phyloP scores from a whole-genome alignment of 176 grass and related monocot species.

The Bromus sterilis region DNA sequence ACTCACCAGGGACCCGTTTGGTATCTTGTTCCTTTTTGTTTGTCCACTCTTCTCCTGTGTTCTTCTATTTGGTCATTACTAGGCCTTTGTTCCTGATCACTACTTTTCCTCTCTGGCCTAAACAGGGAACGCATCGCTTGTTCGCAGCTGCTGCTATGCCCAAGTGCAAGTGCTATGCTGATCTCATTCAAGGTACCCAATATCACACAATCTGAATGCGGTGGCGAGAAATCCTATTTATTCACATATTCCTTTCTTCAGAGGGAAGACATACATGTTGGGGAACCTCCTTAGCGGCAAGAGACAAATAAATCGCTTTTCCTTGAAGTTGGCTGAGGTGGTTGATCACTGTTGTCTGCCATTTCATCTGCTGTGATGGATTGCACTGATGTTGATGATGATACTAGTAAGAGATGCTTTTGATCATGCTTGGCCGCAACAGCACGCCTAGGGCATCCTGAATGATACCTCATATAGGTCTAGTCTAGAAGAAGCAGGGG shows the following conservation, averaged over 20 bases:
- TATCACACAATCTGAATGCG: slow-evolving; percentile 17
- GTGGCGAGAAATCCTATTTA: background rate
- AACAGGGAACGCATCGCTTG: slow-evolving; percentile 34
- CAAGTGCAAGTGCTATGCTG: slow-evolving; percentile 4
- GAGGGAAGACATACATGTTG: background rate
- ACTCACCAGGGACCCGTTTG: slow-evolving; percentile 26
- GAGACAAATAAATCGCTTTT: background rate
- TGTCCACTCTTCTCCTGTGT: slow-evolving; percentile 22
- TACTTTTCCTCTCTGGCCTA: slow-evolving; percentile 38
- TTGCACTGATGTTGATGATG: too few species aligned
- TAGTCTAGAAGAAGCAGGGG: slow-evolving; percentile 19
- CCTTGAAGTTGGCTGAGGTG: background rate
- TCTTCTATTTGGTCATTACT: slow-evolving; percentile 27
- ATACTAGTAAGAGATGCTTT: too few species aligned
- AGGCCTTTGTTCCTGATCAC: slow-evolving; percentile 8
- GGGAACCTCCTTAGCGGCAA: background rate
- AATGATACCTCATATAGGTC: slow-evolving; percentile 23
- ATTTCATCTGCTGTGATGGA: slow-evolving; percentile 25
- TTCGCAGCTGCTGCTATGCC: slow-evolving; percentile 11
- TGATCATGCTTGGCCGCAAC: slow-evolving; percentile 24
- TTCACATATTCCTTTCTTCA: slow-evolving; percentile 34
- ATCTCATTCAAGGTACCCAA: slow-evolving; percentile 10
- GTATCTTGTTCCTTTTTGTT: slow-evolving; percentile 47
- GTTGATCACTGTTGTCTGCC: slow-evolving; percentile 22
- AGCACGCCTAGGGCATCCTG: background rate